Base-by-base conservation (phyloP, 768 basidiomycete genomes). In the Lyophyllum semitale region DNA sequence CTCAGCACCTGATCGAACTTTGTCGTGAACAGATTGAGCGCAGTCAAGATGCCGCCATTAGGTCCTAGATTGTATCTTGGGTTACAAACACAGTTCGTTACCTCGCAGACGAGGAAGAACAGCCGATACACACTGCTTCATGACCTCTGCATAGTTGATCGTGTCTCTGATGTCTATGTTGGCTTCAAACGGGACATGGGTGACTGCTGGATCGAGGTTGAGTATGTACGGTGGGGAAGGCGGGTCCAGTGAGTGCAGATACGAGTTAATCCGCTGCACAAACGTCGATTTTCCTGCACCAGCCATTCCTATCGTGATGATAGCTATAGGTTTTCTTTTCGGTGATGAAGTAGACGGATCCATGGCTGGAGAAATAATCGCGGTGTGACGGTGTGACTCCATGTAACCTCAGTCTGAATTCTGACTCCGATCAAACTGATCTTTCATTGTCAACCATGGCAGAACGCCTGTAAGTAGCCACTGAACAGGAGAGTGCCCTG, bases 131-230 rank as follows among this genome's bases (percentile, higher is more conserved):
- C 79, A 97, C 94, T 98, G 95, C 83, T 97, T 95, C 97, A 99
- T 99, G 63, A 99, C 96, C 73, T 99, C 91, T 60, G 89, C 84
- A 72, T 98, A 99, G 69, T 98, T 91, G 20, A 99, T 87, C 11
- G 97, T 99, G 71, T 99, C 97, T 58, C 97, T 77, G 48, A 99
- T 98, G 70, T 99, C 97, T 57, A 99, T 98, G 69, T 98, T 98
- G 25, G 95, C 86, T 55, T 95, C 93, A 67, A 94, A 99, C 2
- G 95, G 93, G 37, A 94, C 80, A 55, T 88, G 88, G 8, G 90
- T 81, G 2, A 98, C 96, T 1, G 97, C 97, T 6, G 97, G 97
- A 71, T 99, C 97, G 57, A 99, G 88, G 69, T 99, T 99, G 70
- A 99, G 82, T 68, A 98, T 88, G 72, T 99, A 99, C 0, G 97